phyloP scores from a whole-genome alignment of 306 rosid species.

The Malus orientalis region DNA sequence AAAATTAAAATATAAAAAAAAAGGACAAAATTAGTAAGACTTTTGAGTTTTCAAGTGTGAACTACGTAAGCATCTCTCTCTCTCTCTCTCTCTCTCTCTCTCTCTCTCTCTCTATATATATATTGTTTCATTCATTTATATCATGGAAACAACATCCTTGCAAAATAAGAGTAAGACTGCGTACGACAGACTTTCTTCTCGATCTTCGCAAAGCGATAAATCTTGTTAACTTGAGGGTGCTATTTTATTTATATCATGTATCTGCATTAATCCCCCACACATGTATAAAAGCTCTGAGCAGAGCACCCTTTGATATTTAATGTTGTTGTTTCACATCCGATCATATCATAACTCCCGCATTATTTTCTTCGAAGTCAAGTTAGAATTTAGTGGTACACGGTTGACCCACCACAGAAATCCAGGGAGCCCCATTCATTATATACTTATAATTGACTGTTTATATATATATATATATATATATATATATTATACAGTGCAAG shows the following conservation, averaged over 20 bases:
- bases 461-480: too few relatives aligned
- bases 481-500: background rate
- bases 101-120: too few relatives aligned
- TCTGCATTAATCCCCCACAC: conserved; percentile 10
- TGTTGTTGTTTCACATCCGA: conserved; percentile 21
- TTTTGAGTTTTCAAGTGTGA: background rate
- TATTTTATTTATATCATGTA: background rate
- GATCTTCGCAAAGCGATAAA: too few relatives aligned
- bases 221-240: too few relatives aligned
- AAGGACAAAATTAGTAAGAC: background rate
- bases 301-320: background rate
- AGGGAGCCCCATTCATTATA: background rate
- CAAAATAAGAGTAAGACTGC: too few relatives aligned
- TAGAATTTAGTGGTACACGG: conserved; percentile 14
- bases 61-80: too few relatives aligned
- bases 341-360: background rate
- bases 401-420: background rate
- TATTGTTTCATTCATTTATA: background rate
- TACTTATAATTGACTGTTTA: background rate
- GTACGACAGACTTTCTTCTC: too few relatives aligned
- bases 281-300: background rate
- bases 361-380: conserved; percentile 24
- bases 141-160: background rate
- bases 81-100: too few relatives aligned
- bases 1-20: too few relatives aligned